Conservation (phyloP, 768 basidiomycete genomes). For the Phylloporus sp. region DNA sequence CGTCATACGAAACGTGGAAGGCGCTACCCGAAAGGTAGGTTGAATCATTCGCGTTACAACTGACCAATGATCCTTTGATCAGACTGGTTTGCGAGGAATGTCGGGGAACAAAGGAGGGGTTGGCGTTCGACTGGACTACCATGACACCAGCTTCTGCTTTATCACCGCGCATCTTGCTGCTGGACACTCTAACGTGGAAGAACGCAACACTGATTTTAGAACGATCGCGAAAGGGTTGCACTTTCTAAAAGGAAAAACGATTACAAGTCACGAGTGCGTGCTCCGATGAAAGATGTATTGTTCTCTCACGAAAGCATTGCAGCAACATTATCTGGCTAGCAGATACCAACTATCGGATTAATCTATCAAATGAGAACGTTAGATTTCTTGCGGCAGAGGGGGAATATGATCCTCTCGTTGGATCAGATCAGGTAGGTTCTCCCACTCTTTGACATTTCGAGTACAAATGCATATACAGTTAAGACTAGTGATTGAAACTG, state of each 20-base stretch:
- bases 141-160: conserved; percentile 92
- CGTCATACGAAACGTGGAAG: conserved; percentile 90
- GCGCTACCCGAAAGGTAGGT: conserved; percentile 81
- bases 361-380: conserved; percentile 79
- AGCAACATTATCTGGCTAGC: conserved; percentile 94
- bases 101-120: conserved; percentile 98
- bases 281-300: neutral
- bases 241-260: conserved; percentile 86
- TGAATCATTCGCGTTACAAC: neutral
- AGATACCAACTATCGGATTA: conserved; percentile 94
- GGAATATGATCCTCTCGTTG: conserved; percentile 70
- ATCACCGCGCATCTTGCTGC: conserved; percentile 95
- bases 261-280: conserved; percentile 84
- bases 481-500: conserved; percentile 61
- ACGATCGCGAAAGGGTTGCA: conserved; percentile 83
- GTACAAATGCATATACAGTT: conserved; percentile 44
- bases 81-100: conserved; percentile 91
- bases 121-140: conserved; percentile 86
- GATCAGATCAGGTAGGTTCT: conserved; percentile 75
- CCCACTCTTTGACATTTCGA: neutral
- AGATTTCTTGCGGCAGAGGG: conserved; percentile 59
- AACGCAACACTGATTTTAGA: conserved; percentile 87
- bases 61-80: conserved; percentile 3
- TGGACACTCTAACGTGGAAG: conserved; percentile 86
- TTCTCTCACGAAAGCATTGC: conserved; percentile 6